Conservation (phyloP, 352 stramenopile genomes). For the Phytophthora capsici region DNA sequence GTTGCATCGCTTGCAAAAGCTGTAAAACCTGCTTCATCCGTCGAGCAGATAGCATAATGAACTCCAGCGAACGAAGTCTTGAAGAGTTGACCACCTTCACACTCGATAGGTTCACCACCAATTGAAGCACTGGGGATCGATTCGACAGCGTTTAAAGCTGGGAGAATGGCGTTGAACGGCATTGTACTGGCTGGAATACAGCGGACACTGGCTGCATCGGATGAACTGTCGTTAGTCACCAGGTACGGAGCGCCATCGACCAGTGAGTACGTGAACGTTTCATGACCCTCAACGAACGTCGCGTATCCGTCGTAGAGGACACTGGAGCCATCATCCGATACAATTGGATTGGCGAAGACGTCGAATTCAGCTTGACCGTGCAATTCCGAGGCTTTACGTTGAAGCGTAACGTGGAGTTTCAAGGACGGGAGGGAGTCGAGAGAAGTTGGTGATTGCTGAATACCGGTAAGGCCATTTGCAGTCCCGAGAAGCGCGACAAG, state of each 20-base stretch:
- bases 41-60: slow-evolving; percentile 36
- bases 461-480: background rate
- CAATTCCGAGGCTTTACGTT: slow-evolving; percentile 32
- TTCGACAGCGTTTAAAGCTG: slow-evolving; percentile 15
- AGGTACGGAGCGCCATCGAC: slow-evolving; percentile 35
- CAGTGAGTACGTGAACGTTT: slow-evolving; percentile 35
- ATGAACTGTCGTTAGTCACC: slow-evolving; percentile 23
- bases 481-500: background rate
- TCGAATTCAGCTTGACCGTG: slow-evolving; percentile 33
- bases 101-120: slow-evolving; percentile 19
- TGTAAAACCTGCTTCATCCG: slow-evolving; percentile 26
- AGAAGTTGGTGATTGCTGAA: slow-evolving; percentile 3
- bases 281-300: slow-evolving; percentile 28
- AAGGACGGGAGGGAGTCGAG: slow-evolving; percentile 32
- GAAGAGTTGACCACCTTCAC: slow-evolving; percentile 29
- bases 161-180: slow-evolving; percentile 29
- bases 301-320: slow-evolving; percentile 39
- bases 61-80: slow-evolving; percentile 33
- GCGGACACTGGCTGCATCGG: slow-evolving; percentile 6
- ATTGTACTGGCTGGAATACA: slow-evolving; percentile 27
- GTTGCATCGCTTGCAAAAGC: slow-evolving; percentile 35
- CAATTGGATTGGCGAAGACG: slow-evolving; percentile 33
- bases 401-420: slow-evolving; percentile 42
- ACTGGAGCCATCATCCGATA: slow-evolving; percentile 18
- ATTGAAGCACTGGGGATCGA: slow-evolving; percentile 22